Conservation (phyloP, 2,329 filamentous ascomycete genomes). For the Colletotrichum spaethianum region DNA sequence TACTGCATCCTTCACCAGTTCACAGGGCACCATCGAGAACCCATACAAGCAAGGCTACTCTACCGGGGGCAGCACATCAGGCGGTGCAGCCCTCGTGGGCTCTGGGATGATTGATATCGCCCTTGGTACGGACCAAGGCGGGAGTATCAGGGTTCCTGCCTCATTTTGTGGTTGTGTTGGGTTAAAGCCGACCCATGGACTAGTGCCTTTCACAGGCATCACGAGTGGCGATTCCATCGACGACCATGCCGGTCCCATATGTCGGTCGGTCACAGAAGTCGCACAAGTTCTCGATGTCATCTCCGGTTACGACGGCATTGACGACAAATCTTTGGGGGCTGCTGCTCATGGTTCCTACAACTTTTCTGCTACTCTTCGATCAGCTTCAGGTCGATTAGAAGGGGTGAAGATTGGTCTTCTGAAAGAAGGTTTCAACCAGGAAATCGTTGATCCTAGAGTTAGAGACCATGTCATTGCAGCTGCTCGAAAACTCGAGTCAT, state of each 20-base stretch:
- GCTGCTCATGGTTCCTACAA: slow-evolving; percentile 48
- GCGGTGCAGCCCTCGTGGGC: slow-evolving; percentile 61
- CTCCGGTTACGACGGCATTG: slow-evolving; percentile 63
- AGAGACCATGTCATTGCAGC: slow-evolving; percentile 58
- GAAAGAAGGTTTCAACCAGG: slow-evolving; percentile 59
- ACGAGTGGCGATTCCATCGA: slow-evolving; percentile 63
- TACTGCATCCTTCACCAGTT: slow-evolving; percentile 62
- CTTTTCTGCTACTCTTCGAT: slow-evolving; percentile 44
- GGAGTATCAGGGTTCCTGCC: slow-evolving; percentile 61
- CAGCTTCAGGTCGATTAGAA: slow-evolving; percentile 44
- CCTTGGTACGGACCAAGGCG: slow-evolving; percentile 64
- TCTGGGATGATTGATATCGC: slow-evolving; percentile 59
- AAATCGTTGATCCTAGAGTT: slow-evolving; percentile 56
- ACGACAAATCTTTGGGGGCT: slow-evolving; percentile 58
- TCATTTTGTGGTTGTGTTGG: slow-evolving; percentile 58
- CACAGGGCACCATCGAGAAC: slow-evolving; percentile 62
- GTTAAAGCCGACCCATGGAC: slow-evolving; percentile 65
- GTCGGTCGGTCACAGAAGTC: slow-evolving; percentile 55
- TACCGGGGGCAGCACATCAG: slow-evolving; percentile 64
- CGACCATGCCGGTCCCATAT: slow-evolving; percentile 64
- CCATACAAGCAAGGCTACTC: slow-evolving; percentile 61
- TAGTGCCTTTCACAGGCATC: slow-evolving; percentile 66
- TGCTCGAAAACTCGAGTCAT: slow-evolving; percentile 54
- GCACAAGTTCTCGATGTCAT: slow-evolving; percentile 61
- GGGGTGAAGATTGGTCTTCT: slow-evolving; percentile 59